A percentile compares a stretch with the other conserved stretches of the same genome.
Conservation (phyloP, 768 basidiomycete genomes). For the Naganishia friedmannii region DNA sequence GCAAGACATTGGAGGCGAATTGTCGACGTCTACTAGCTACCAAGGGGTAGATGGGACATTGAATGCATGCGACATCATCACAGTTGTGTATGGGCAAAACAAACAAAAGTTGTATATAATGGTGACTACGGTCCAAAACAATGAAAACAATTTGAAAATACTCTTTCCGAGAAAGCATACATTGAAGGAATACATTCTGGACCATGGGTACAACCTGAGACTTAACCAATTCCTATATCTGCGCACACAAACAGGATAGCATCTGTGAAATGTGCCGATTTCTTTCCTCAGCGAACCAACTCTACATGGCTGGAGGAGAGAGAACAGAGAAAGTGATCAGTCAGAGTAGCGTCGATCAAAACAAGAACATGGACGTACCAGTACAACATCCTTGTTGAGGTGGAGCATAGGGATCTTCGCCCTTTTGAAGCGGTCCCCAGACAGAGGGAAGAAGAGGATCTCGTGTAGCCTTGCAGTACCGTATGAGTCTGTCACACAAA, state of each 20-base stretch:
- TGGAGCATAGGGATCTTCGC: slow-evolving; percentile 87
- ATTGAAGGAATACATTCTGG: not conserved
- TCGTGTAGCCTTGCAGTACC: slow-evolving; percentile 88
- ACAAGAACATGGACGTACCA: slow-evolving; percentile 7
- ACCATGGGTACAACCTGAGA: not conserved
- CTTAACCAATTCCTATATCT: not conserved
- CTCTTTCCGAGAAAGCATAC: not conserved
- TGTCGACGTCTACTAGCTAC: too few relatives aligned
- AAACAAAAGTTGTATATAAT: slow-evolving; percentile 23
- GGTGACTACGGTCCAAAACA: not conserved
- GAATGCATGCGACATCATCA: not conserved
- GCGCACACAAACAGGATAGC: not conserved
- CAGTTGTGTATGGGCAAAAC: slow-evolving; percentile 11
- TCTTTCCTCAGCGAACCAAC: not conserved
- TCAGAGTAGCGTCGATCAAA: not conserved
- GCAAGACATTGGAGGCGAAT: not conserved
- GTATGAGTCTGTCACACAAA: slow-evolving; percentile 66
- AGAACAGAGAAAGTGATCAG: not conserved
- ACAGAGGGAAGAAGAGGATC: slow-evolving; percentile 80
- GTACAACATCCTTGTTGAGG: slow-evolving; percentile 57
- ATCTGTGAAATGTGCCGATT: too few relatives aligned
- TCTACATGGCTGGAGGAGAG: slow-evolving; percentile 3
- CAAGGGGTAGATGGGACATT: too few relatives aligned
- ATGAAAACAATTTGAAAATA: slow-evolving; percentile 4
- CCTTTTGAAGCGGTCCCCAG: slow-evolving; percentile 90